phyloP scores from a whole-genome alignment of 306 rosid genomes.

The Castanea mollissima region DNA sequence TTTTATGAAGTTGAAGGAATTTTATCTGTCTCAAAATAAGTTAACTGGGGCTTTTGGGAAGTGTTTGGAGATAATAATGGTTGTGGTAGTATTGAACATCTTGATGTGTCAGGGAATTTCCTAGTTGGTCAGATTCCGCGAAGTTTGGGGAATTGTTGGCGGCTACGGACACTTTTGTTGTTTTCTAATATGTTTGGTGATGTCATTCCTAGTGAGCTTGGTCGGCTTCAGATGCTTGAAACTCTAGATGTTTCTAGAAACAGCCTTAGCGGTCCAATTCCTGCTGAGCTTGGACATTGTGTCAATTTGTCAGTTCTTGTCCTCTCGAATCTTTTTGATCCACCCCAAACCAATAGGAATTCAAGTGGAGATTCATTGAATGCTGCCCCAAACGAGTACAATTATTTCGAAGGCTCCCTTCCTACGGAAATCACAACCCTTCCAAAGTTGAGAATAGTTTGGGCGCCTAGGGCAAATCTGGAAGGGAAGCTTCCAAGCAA shows the following conservation, averaged over 20 bases:
- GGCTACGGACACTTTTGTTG: slow-evolving; percentile 52
- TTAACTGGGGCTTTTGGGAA: slow-evolving; percentile 49
- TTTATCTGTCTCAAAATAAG: slow-evolving; percentile 55
- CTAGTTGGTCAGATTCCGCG: slow-evolving; percentile 50
- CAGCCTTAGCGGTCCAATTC: slow-evolving; percentile 65
- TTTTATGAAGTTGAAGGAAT: slow-evolving; percentile 46
- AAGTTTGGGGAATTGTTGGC: slow-evolving; percentile 69
- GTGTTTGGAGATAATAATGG: slow-evolving; percentile 46
- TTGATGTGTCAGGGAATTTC: slow-evolving; percentile 74
- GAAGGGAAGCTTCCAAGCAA: slow-evolving; percentile 51
- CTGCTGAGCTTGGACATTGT: slow-evolving; percentile 68
- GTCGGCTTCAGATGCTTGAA: slow-evolving; percentile 54
- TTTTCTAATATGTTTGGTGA: slow-evolving; percentile 73
- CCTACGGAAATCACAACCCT: slow-evolving; percentile 58
- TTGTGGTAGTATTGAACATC: slow-evolving; percentile 75
- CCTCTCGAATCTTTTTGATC: slow-evolving; percentile 64
- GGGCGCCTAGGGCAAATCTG: slow-evolving; percentile 75
- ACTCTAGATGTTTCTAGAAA: slow-evolving; percentile 87
- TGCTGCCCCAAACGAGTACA: slow-evolving; percentile 50
- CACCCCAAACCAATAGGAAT: slow-evolving; percentile 26
- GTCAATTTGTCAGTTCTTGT: slow-evolving; percentile 61
- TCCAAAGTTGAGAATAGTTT: slow-evolving; percentile 68
- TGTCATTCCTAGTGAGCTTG: slow-evolving; percentile 59
- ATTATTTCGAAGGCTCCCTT: slow-evolving; percentile 67
- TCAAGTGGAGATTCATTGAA: slow-evolving; percentile 27